phyloP scores from a whole-genome alignment of 1,139 yeast genomes.

The Lodderomyces metapsilosis region DNA sequence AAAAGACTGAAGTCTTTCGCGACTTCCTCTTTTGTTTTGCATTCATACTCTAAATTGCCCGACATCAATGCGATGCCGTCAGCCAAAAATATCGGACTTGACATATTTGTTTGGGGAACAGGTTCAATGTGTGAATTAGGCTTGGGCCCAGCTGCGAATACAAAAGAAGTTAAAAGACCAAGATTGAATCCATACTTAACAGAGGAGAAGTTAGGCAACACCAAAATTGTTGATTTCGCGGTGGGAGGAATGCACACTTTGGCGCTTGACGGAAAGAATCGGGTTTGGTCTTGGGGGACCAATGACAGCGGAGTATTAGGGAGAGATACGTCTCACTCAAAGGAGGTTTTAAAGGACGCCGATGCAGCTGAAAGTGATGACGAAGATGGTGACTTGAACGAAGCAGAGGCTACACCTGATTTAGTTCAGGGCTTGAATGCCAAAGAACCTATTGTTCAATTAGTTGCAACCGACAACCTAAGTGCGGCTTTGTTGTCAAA shows the following conservation, averaged over 20 bases:
- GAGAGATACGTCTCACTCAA: constrained; percentile 70
- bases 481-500: constrained; percentile 76
- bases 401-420: constrained; percentile 84
- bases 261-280: constrained; percentile 72
- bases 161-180: constrained; percentile 93
- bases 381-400: constrained; percentile 82
- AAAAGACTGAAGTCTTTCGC: constrained; percentile 33
- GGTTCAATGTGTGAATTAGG: constrained; percentile 98
- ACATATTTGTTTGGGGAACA: constrained; percentile 90
- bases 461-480: constrained; percentile 92
- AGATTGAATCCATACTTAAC: constrained; percentile 77
- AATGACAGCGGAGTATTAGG: constrained; percentile 93
- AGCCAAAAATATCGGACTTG: constrained; percentile 50
- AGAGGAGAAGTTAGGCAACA: constrained; percentile 51
- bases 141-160: constrained; percentile 82
- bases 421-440: constrained; percentile 35
- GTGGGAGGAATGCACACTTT: constrained; percentile 96
- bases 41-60: constrained; percentile 49
- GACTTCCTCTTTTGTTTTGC: constrained; percentile 45
- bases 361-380: constrained; percentile 70
- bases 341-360: constrained; percentile 63
- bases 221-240: constrained; percentile 71
- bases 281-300: constrained; percentile 96
- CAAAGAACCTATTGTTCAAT: constrained; percentile 56
- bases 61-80: constrained; percentile 42